Evolutionary conservation across 306 rosid genomes (phyloP), one percentile per base, ranked within the genome.

Genomic region (Begonia loranthoides): DNA sequence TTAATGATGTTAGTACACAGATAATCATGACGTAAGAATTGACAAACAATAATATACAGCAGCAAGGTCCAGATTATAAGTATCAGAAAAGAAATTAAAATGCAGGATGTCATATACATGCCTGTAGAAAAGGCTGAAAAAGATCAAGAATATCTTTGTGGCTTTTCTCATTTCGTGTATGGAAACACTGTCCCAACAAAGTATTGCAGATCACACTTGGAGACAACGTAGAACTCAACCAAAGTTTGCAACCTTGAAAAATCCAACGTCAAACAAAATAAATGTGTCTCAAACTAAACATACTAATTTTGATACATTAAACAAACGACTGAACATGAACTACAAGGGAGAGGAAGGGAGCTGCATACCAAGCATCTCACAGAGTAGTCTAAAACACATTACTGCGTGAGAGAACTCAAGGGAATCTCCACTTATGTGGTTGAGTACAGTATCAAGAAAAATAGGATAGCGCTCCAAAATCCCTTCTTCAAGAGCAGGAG

Each of bases 401-500:
- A 90, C 83, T 19, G 95, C 95, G 45, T 90, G 95, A 49, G 94
- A 78, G 75, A 90, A 90, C 66, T 85, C 95, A 51, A 58, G 58
- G 28, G 94, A 79, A 70, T 90, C 95, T 8, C 90, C 78, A 65
- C 90, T 85, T 43, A 85, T 77, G 71, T 90, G 95, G 64, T 85
- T 82, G 69, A 90, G 94, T 61, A 90, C 80, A 59, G 82, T 83
- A 72, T 90, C 97, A 60, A 90, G 79, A 69, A 90, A 82, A 73
- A 82, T 80, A 22, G 95, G 95, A 80, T 82, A 90, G 34, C 58
- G 82, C 67, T 90, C 95, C 71, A 90, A 74, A 77, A 90, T 78
- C 78, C 94, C 97, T 80, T 90, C 95, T 82, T 90, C 97, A 52
- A 90, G 85, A 53, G 94, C 80, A 62, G 87, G 84, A 57, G 97